Percentiles rank a stretch among this genome's conserved stretches.
Conservation (phyloP, 2,329 filamentous ascomycete genomes). For the Claviceps pazoutovae region DNA sequence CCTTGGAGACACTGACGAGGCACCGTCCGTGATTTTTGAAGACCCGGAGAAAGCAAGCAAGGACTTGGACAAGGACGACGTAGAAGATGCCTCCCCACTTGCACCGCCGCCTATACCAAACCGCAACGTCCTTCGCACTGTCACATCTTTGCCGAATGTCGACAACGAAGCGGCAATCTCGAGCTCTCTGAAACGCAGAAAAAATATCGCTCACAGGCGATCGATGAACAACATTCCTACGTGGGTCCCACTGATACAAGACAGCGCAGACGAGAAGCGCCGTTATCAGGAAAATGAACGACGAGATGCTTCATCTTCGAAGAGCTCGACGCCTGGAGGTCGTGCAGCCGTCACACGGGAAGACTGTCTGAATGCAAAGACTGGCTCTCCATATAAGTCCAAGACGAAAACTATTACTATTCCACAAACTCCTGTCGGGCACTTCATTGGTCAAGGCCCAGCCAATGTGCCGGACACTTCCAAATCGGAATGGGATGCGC, state of each 20-base stretch:
- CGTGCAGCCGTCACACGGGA: constrained; percentile 10
- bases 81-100: background rate
- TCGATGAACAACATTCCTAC: constrained; percentile 14
- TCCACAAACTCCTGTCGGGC: constrained; percentile 1
- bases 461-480: background rate
- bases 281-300: constrained; percentile 10
- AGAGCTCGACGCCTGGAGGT: constrained; percentile 16
- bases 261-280: constrained; percentile 11
- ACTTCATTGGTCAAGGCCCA: background rate
- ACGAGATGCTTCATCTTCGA: constrained; percentile 11
- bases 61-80: background rate
- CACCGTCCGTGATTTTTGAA: background rate
- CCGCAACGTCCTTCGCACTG: constrained; percentile 1
- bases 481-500: constrained; percentile 14
- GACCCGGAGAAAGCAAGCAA: background rate
- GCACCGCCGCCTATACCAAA: background rate
- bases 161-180: background rate
- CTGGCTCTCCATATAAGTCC: constrained; percentile 9
- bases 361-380: constrained; percentile 10
- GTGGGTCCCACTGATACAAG: constrained; percentile 6
- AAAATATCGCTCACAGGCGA: constrained; percentile 10
- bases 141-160: background rate
- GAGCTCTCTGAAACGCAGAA: background rate
- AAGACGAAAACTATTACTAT: background rate
- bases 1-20: background rate